Percentiles rank a stretch among this genome's conserved stretches.
Conservation (phyloP, 169 alveolate genomes). For the Babesia bovis region DNA sequence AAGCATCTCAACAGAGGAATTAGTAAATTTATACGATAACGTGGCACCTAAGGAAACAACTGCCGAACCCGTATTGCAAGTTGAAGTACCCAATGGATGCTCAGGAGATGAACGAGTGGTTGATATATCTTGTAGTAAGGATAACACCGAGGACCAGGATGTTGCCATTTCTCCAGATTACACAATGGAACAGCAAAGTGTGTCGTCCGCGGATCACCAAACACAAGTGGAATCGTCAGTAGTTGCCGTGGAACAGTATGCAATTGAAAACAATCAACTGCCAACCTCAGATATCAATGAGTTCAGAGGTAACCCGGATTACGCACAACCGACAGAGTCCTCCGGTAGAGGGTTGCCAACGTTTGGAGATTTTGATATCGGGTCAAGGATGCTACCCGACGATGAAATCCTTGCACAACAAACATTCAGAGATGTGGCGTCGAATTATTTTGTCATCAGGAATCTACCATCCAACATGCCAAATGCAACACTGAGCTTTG, state of each 20-base stretch:
- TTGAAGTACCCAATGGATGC: background rate
- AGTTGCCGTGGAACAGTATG: background rate
- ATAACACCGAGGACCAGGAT: background rate
- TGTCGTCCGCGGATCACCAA: background rate
- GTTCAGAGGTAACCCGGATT: background rate
- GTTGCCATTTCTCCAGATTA: background rate
- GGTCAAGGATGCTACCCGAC: background rate
- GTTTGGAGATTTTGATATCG: conserved; percentile 12
- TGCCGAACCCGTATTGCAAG: background rate
- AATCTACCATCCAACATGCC: conserved; percentile 4
- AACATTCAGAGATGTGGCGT: background rate
- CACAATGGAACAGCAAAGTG: background rate
- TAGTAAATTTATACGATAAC: conserved; percentile 27
- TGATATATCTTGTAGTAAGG: background rate
- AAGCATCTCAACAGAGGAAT: conserved; percentile 24
- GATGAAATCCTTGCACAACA: background rate
- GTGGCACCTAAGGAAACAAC: background rate
- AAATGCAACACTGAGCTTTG: conserved; percentile 55
- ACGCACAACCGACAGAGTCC: background rate
- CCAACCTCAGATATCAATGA: background rate
- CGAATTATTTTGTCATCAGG: conserved; percentile 30
- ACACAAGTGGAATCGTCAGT: background rate
- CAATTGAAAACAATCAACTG: too few species aligned
- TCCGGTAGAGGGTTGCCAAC: conserved; percentile 26
- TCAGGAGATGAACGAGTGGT: background rate